Evolutionary conservation across 257 asterid genomes (phyloP).

Genomic region (Leonotis leonurus): DNA sequence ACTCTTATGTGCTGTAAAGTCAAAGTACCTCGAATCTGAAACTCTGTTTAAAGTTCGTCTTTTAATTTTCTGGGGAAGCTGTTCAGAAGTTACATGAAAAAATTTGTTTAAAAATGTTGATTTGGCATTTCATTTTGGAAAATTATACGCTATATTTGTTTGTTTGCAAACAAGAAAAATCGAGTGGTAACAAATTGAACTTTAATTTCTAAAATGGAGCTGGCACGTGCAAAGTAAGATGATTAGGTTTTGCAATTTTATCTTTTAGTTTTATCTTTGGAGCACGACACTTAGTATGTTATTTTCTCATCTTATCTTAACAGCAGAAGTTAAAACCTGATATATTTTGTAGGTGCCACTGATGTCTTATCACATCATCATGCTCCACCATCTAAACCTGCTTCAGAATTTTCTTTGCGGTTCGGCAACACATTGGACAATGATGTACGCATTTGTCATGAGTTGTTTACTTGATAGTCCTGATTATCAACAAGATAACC

Average conservation of each 20-base stretch:
- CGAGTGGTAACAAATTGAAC: background rate
- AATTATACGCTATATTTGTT: background rate
- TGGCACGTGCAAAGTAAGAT: background rate
- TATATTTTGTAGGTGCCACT: constrained; percentile 33
- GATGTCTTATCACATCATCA: constrained; percentile 24
- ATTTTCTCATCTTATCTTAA: constrained; percentile 2
- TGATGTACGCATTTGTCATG: constrained; percentile 27
- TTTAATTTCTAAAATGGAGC: background rate
- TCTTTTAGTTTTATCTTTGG: background rate
- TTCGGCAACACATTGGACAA: constrained; percentile 38
- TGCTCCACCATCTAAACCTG: constrained; percentile 27
- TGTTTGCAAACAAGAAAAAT: background rate
- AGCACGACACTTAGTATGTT: background rate
- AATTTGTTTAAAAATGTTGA: background rate
- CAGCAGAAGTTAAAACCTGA: constrained; percentile 8
- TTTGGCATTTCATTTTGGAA: background rate
- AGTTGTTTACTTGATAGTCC: constrained; percentile 16
- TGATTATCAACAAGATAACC: constrained; percentile 14
- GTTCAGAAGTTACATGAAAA: background rate
- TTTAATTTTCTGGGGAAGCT: background rate
- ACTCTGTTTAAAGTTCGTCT: background rate
- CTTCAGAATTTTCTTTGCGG: constrained; percentile 24
- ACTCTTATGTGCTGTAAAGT: constrained; percentile 7
- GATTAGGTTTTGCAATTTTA: background rate
- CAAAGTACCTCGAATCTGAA: background rate